Percentiles rank a stretch among this genome's conserved stretches.
phyloP scores from a whole-genome alignment of 768 basidiomycete species.

The Termitomyces sp. region DNA sequence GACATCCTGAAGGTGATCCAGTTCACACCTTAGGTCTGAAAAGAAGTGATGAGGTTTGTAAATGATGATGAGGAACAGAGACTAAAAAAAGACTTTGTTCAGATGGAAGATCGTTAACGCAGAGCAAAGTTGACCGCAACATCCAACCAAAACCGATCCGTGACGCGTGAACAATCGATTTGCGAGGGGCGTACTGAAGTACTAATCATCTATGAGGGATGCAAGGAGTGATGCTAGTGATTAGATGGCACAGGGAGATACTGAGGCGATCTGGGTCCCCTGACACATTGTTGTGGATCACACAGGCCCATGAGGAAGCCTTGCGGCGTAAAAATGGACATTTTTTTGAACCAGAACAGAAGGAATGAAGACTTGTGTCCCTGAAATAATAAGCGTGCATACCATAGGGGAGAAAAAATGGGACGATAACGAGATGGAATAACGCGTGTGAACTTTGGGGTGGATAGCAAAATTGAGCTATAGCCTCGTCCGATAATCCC shows the following conservation, averaged over 20 bases:
- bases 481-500: conserved; percentile 12
- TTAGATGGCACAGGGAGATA: neutral
- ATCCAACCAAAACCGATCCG: neutral
- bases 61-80: neutral
- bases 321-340: neutral
- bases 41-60: neutral
- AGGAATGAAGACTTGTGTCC: neutral
- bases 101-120: neutral
- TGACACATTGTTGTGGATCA: neutral
- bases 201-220: neutral
- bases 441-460: conserved; percentile 22
- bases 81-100: neutral
- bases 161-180: neutral
- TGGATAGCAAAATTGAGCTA: conserved; percentile 12
- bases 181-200: neutral
- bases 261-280: neutral
- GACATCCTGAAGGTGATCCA: neutral
- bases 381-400: neutral
- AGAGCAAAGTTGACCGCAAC: neutral
- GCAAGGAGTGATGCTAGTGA: neutral
- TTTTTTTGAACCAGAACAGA: neutral
- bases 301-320: neutral
- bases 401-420: neutral
- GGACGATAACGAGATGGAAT: conserved; percentile 8
- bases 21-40: too few relatives aligned